Conservation (phyloP, 495 filamentous ascomycete genomes). For the Parathielavia hyrcaniae region DNA sequence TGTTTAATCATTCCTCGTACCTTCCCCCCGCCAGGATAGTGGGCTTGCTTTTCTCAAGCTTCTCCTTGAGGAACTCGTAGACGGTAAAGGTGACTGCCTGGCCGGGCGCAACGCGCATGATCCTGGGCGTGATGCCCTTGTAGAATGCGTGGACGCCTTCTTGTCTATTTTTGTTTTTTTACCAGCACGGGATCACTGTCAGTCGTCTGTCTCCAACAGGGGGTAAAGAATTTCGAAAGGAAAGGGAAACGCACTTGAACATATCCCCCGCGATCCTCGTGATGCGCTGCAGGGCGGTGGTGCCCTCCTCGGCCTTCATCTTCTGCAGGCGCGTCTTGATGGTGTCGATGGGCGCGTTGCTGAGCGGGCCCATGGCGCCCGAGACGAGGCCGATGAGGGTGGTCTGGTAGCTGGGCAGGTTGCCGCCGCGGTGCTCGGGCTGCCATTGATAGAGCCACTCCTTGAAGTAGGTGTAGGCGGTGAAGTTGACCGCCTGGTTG, state of each 20-base stretch:
- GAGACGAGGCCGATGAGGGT: conserved; percentile 83
- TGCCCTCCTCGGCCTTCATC: conserved; percentile 73
- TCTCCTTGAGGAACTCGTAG: conserved; percentile 82
- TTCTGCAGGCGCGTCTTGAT: conserved; percentile 97
- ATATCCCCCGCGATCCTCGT: conserved; percentile 75
- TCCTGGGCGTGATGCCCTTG: conserved; percentile 95
- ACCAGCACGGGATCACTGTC: background rate
- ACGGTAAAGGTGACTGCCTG: conserved; percentile 98
- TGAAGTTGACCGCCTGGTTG: conserved; percentile 99
- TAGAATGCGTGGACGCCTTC: conserved; percentile 94
- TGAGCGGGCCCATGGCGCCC: conserved; percentile 91
- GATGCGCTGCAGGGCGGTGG: conserved; percentile 72
- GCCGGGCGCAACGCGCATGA: conserved; percentile 95
- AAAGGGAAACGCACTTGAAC: conserved; percentile 61
- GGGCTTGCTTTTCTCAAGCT: conserved; percentile 67
- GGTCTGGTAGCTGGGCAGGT: conserved; percentile 83
- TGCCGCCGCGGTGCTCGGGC: conserved; percentile 49
- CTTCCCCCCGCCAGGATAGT: conserved; percentile 58
- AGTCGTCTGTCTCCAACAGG: background rate
- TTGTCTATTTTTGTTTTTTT: conserved; percentile 42
- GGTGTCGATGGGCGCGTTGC: conserved; percentile 96
- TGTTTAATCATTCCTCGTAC: conserved; percentile 72
- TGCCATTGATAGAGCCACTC: conserved; percentile 63
- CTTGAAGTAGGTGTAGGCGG: conserved; percentile 93
- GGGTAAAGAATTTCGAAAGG: conserved; percentile 2